Evolutionary conservation across 441 rosid species (phyloP).

Genomic region (Populus hybrid): DNA sequence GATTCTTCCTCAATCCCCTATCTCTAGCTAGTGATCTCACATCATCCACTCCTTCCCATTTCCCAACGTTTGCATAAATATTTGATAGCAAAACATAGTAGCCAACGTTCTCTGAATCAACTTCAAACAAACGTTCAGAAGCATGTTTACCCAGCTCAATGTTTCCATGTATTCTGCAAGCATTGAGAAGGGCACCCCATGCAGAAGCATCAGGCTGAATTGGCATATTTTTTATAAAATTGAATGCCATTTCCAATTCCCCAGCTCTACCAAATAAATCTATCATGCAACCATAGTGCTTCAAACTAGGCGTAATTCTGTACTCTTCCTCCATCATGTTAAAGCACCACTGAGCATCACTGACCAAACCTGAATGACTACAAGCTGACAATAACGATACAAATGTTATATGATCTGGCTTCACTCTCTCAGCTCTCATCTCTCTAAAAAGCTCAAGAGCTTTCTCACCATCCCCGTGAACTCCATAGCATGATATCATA

Average conservation of each 20-base stretch:
- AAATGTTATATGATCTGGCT: constrained; percentile 69
- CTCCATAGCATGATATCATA: constrained; percentile 58
- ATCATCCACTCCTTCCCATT: constrained; percentile 60
- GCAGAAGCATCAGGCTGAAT: constrained; percentile 66
- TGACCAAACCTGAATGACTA: constrained; percentile 76
- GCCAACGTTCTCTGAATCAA: constrained; percentile 64
- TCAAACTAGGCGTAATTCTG: constrained; percentile 50
- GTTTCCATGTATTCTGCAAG: constrained; percentile 71
- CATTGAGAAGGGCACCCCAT: constrained; percentile 80
- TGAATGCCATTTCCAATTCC: constrained; percentile 49
- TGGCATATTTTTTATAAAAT: constrained; percentile 54
- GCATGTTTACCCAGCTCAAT: constrained; percentile 53
- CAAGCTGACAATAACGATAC: constrained; percentile 70
- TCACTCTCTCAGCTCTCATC: constrained; percentile 59
- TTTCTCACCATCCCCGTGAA: constrained; percentile 62
- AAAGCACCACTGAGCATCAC: constrained; percentile 63
- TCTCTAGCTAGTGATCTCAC: constrained; percentile 55
- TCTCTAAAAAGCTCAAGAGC: constrained; percentile 52
- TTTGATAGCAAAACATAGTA: constrained; percentile 65
- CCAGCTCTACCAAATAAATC: constrained; percentile 81
- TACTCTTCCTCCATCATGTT: constrained; percentile 50
- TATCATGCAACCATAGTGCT: constrained; percentile 85
- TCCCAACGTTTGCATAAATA: constrained; percentile 62
- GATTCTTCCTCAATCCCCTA: constrained; percentile 66
- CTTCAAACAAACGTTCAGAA: constrained; percentile 53